phyloP scores from a whole-genome alignment of 202 grass and related monocot genomes.

The Carex sylvatica region DNA sequence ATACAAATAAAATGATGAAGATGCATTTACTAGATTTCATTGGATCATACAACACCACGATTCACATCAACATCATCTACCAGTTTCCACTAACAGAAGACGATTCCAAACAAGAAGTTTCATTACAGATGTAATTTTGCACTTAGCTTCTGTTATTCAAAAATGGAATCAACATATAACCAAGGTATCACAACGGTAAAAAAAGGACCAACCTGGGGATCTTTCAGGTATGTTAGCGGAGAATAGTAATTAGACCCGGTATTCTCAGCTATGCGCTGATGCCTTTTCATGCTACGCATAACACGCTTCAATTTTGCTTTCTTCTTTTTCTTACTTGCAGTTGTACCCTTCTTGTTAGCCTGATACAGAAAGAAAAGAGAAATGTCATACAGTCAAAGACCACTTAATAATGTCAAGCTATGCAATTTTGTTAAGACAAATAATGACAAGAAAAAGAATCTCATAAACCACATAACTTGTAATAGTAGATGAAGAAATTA shows the following conservation, averaged over 20 bases:
- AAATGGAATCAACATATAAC: neutral
- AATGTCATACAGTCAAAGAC: neutral
- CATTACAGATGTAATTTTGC: neutral
- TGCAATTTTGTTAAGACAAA: neutral
- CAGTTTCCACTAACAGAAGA: neutral
- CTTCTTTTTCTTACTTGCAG: slow-evolving; percentile 98
- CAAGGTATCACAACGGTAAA: neutral
- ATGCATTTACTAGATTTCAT: slow-evolving; percentile 8
- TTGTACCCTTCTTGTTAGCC: slow-evolving; percentile 83
- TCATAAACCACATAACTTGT: neutral
- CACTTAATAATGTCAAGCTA: neutral
- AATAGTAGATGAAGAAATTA: neutral
- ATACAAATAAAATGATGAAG: slow-evolving; percentile 12
- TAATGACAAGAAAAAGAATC: neutral
- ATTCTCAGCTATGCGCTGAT: slow-evolving; percentile 56
- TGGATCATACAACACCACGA: neutral
- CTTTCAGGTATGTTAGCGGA: slow-evolving; percentile 77
- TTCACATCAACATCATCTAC: slow-evolving; percentile 16
- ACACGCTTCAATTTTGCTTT: slow-evolving; percentile 87
- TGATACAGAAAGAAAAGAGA: slow-evolving; percentile 22
- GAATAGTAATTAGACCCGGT: slow-evolving; percentile 76
- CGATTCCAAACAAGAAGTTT: neutral
- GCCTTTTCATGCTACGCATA: slow-evolving; percentile 91
- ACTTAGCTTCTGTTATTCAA: neutral
- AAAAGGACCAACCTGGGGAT: slow-evolving; percentile 61